Percentiles rank a stretch among this genome's conserved stretches.
Conservation (phyloP, 257 asterid genomes). For the Verbena officinalis region DNA sequence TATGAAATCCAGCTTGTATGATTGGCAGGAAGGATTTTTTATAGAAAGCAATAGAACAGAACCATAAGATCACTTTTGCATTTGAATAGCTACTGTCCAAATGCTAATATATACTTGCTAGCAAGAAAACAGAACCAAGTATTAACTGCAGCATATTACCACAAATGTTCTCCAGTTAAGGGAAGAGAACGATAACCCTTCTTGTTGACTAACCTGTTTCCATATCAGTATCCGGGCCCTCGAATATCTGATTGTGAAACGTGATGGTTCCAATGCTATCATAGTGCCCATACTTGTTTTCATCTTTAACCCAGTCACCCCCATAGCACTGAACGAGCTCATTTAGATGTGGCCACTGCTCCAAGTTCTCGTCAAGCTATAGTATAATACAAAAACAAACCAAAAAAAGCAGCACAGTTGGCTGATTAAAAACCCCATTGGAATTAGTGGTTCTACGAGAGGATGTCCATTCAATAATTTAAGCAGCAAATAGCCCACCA, state of each 20-base stretch:
- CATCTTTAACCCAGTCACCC: constrained; percentile 94
- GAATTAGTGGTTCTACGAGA: constrained; percentile 15
- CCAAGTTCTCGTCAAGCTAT: constrained; percentile 91
- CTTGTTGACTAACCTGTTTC: constrained; percentile 70
- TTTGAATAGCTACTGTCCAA: constrained; percentile 1
- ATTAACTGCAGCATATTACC: constrained; percentile 7
- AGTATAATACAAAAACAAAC: constrained; percentile 15
- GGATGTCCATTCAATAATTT: constrained; percentile 11
- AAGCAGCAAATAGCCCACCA: not conserved
- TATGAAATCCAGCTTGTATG: constrained; percentile 12
- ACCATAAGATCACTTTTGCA: not conserved
- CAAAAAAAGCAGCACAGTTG: constrained; percentile 1
- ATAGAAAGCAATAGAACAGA: constrained; percentile 9
- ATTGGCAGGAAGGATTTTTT: constrained; percentile 8
- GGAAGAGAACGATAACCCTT: constrained; percentile 3
- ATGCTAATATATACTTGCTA: constrained; percentile 14
- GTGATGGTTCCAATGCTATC: constrained; percentile 69
- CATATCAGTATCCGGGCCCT: constrained; percentile 95
- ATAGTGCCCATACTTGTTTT: constrained; percentile 89
- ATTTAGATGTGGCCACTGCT: constrained; percentile 98
- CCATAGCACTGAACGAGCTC: constrained; percentile 95
- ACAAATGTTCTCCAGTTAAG: constrained; percentile 21
- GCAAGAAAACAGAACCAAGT: constrained; percentile 24
- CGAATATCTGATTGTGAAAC: constrained; percentile 83
- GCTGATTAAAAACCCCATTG: constrained; percentile 12